Evolutionary conservation across 2,329 filamentous ascomycete species (phyloP).

Genomic region (Hymenoscyphus scutula): DNA sequence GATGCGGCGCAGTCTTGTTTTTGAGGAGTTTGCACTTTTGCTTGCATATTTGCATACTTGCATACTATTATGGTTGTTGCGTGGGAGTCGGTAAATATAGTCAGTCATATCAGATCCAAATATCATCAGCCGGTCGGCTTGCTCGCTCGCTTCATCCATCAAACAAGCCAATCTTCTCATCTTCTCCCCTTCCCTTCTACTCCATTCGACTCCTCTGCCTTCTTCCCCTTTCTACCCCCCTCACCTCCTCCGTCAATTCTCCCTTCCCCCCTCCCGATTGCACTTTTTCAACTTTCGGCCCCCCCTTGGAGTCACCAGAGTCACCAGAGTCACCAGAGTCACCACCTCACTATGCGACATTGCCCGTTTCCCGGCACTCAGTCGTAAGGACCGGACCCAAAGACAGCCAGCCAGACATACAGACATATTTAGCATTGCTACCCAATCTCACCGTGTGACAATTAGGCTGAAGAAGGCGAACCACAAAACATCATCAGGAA

Average conservation of each 20-base stretch:
- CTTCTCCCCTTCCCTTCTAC: too few relatives aligned
- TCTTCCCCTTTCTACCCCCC: conserved; percentile 5
- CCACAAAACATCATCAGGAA: conserved; percentile 18
- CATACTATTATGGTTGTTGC: not conserved
- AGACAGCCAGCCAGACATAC: not conserved
- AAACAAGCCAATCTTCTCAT: not conserved
- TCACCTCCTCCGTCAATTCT: conserved; percentile 13
- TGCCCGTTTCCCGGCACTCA: conserved; percentile 20
- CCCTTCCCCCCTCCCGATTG: not conserved
- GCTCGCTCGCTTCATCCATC: not conserved
- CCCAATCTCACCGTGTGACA: conserved; percentile 28
- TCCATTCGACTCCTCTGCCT: not conserved
- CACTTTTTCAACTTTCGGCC: conserved; percentile 11
- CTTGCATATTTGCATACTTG: not conserved
- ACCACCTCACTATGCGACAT: conserved; percentile 25
- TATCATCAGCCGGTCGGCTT: not conserved
- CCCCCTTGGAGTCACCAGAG: conserved; percentile 5
- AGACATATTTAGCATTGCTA: conserved; percentile 26
- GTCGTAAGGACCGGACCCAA: conserved; percentile 23
- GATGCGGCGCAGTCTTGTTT: not conserved
- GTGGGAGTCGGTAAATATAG: too few relatives aligned
- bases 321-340: conserved; percentile 23
- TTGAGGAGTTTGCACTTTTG: not conserved
- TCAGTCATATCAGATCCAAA: not conserved
- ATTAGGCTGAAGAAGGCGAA: conserved; percentile 32